These are phyloP conservation scores for Cubamyces sp. DNA, from an alignment of 768 basidiomycete species.

Conservation along the genomic window DNA sequence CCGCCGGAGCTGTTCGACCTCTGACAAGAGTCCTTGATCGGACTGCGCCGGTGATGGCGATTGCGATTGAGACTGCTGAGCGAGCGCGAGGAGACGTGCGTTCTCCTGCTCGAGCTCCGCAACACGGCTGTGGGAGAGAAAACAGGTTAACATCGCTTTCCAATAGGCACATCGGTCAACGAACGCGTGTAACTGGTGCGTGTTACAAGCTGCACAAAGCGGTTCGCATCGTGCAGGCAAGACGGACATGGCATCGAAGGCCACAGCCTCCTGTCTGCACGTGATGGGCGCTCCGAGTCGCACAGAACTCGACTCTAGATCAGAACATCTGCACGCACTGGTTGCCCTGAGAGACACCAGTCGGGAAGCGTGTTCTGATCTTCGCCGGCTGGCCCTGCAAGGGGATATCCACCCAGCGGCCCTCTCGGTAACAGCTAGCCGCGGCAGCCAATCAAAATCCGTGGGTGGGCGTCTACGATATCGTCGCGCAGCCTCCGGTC, in stretches of 20 bases:
- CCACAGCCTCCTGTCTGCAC: conserved; percentile 8
- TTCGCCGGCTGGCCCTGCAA: not conserved
- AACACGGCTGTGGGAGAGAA: conserved; percentile 61
- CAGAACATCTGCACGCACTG: not conserved
- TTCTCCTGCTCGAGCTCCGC: conserved; percentile 86
- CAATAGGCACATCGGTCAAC: no score
- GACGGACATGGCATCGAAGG: not conserved
- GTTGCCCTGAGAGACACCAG: conserved; percentile 1
- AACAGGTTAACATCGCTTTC: no score
- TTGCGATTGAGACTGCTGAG: conserved; percentile 43
- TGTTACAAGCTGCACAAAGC: not conserved
- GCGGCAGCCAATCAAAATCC: conserved; percentile 15
- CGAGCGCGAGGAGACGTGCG: conserved; percentile 64
- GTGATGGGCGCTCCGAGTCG: conserved; percentile 1
- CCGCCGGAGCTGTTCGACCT: conserved; percentile 68
- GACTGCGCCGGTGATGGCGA: conserved; percentile 17
- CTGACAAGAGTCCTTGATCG: conserved; percentile 51
- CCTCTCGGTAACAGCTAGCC: not conserved
- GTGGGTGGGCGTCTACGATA: not conserved
- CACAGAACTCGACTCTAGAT: not conserved
- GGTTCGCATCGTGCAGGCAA: not conserved
- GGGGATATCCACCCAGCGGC: not conserved
- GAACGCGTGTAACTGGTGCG: not conserved
- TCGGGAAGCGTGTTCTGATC: conserved; percentile 7
- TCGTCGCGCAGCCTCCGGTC: not conserved